Evolutionary conservation across 2,329 filamentous ascomycete species (phyloP).

Genomic region (Aspergillus nomiae): DNA sequence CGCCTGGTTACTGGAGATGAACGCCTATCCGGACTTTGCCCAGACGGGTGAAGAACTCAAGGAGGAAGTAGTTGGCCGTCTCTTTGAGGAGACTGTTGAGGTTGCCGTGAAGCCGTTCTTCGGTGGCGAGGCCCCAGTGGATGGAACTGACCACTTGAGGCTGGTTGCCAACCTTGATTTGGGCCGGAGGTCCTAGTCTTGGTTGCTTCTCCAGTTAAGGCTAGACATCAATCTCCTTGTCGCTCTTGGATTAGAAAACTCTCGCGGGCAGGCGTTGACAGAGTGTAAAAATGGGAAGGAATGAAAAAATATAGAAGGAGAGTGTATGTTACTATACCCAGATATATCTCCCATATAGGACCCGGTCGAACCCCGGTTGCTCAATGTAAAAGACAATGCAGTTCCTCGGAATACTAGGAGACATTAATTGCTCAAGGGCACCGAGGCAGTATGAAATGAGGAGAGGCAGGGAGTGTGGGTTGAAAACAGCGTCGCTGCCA

Average conservation of each 20-base stretch:
- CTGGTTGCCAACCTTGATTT: slow-evolving; percentile 46
- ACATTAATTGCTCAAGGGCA: neutral
- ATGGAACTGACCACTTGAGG: slow-evolving; percentile 34
- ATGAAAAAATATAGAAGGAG: neutral
- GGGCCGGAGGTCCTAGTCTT: slow-evolving; percentile 33
- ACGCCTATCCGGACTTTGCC: slow-evolving; percentile 93
- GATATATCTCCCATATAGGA: neutral
- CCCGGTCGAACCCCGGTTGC: neutral
- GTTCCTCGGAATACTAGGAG: neutral
- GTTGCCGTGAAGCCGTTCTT: slow-evolving; percentile 72
- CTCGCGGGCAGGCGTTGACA: neutral
- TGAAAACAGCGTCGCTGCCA: neutral
- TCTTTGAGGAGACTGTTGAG: slow-evolving; percentile 75
- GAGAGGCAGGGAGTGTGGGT: neutral
- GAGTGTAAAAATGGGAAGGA: neutral
- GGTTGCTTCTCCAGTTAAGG: neutral
- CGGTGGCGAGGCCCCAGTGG: slow-evolving; percentile 30
- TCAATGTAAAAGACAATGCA: neutral
- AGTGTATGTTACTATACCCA: neutral
- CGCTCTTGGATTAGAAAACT: neutral
- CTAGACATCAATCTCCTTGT: neutral
- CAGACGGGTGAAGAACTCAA: slow-evolving; percentile 81
- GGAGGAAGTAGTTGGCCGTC: slow-evolving; percentile 66
- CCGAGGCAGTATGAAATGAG: neutral
- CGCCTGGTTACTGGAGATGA: slow-evolving; percentile 84